Evolutionary conservation across 1,284 basidiomycete genomes (phyloP).

Genomic region (Grifola frondosa): DNA sequence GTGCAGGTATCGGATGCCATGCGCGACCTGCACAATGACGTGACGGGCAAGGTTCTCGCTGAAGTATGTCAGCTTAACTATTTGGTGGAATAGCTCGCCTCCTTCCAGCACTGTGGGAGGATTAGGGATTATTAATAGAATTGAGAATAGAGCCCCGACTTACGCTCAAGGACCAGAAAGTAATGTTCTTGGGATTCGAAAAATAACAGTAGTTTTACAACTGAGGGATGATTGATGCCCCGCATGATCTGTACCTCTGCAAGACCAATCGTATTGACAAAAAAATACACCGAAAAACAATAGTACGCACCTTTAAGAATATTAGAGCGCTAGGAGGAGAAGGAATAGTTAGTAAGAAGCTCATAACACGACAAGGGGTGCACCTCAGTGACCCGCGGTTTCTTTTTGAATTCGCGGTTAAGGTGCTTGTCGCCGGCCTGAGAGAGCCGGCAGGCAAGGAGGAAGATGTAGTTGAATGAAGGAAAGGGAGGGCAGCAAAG

Average conservation of each 20-base stretch:
- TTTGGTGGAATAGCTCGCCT: slow-evolving; percentile 99
- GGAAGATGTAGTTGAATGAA: slow-evolving; percentile 25
- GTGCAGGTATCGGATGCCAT: slow-evolving; percentile 94
- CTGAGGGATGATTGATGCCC: slow-evolving; percentile 84
- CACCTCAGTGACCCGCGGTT: slow-evolving; percentile 96
- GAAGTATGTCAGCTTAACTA: slow-evolving; percentile 99
- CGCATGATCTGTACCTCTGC: slow-evolving; percentile 99
- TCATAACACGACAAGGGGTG: slow-evolving; percentile 32
- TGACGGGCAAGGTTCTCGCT: slow-evolving; percentile 93
- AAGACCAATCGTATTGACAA: slow-evolving; percentile 8
- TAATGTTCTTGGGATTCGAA: slow-evolving; percentile 93
- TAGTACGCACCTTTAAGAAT: slow-evolving; percentile 83
- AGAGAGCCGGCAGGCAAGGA: slow-evolving; percentile 18
- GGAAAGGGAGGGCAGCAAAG: slow-evolving; percentile 31
- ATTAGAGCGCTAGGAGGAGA: slow-evolving; percentile 79
- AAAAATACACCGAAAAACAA: not conserved
- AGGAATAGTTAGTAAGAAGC: slow-evolving; percentile 24
- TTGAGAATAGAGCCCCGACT: too few relatives aligned
- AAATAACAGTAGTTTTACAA: slow-evolving; percentile 89
- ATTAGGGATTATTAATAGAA: too few relatives aligned
- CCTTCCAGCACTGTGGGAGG: slow-evolving; percentile 81
- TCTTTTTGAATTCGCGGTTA: slow-evolving; percentile 91
- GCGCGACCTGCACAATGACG: slow-evolving; percentile 96
- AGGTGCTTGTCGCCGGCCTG: slow-evolving; percentile 91
- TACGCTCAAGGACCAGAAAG: slow-evolving; percentile 91